Base-by-base conservation (phyloP, 2,329 filamentous ascomycete genomes). In the Aspergillus cejpii region DNA sequence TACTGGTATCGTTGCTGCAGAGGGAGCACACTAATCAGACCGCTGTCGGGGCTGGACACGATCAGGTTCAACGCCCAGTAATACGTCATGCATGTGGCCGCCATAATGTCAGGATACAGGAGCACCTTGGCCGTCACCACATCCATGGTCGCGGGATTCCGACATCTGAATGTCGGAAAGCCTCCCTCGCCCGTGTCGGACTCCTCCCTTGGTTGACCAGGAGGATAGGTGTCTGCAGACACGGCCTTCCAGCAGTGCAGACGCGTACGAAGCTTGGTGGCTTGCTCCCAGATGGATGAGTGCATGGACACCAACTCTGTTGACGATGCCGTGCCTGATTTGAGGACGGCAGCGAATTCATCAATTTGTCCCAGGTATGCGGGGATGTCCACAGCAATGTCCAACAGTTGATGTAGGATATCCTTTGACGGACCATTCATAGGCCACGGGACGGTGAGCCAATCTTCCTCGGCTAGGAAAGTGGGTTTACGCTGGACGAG, bases 41-140 rank as follows among this genome's bases (percentile, higher is more conserved):
- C 56, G 12, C 49, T 51, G 29, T 60, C 54, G 5, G 48, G 43
- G 6, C 50, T 44, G 1, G 56, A 55, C 29, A 61, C 41, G 3
- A 62, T 48, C 4, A 62, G 53, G 4, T 49, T 51, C 20, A 59
- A 44, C 6, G 59, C 57, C 42, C 59, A 59, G 44, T 58, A 61
- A 33, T 55, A 47, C 37, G 49, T 54, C 47, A 60, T 52, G 0
- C 49, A 52, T 1, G 53, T 55, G 3, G 59, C 55, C 2, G 58
- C 41, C 2, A 60, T 48, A 6, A 58, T 49, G 19, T 61, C 56
- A 0, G 59, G 56, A 36, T 58, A 62, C 3, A 55, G 37, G 6
- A 61, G 46, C 3, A 51, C 39, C 6, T 44, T 42, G 6, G 53
- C 55, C 1, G 39, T 46, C 5, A 50, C 29, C 11, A 53, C 43